Conservation (phyloP, 2,329 filamentous ascomycete species). For the Fonsecaea pedrosoi region DNA sequence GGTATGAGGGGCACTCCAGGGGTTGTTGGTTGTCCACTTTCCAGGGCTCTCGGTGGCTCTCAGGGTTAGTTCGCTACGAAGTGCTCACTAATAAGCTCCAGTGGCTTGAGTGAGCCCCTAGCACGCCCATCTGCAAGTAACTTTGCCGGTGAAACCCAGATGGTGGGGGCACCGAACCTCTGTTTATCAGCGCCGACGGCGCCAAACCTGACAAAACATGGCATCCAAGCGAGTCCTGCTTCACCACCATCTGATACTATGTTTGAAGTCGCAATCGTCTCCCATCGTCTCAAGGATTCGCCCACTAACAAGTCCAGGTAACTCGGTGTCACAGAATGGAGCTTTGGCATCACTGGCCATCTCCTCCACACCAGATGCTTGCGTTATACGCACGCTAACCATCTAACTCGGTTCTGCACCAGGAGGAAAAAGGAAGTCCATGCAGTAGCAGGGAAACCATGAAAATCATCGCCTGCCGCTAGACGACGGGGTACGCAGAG, state of each 20-base stretch:
- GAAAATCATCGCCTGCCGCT: slow-evolving; percentile 17
- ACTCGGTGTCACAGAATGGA: not conserved
- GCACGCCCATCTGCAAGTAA: not conserved
- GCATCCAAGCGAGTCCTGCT: slow-evolving; percentile 22
- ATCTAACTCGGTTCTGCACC: not conserved
- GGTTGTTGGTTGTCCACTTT: not conserved
- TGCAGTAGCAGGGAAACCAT: slow-evolving; percentile 14
- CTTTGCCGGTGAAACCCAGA: slow-evolving; percentile 7
- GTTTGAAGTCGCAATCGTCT: slow-evolving; percentile 23
- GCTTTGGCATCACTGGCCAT: slow-evolving; percentile 7
- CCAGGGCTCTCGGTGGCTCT: not conserved
- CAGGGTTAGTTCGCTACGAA: not conserved
- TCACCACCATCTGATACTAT: slow-evolving; percentile 19
- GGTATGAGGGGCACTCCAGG: not conserved
- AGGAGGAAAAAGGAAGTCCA: not conserved
- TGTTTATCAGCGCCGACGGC: slow-evolving; percentile 8
- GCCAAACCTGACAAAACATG: not conserved
- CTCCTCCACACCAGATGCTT: slow-evolving; percentile 13
- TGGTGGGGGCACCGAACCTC: slow-evolving; percentile 1
- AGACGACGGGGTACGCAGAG: not conserved
- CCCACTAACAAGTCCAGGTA: not conserved
- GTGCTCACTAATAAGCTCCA: not conserved
- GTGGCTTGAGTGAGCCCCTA: not conserved
- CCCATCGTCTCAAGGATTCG: slow-evolving; percentile 13
- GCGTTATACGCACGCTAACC: slow-evolving; percentile 12